Base-by-base conservation (phyloP, 495 filamentous ascomycete species). In the Penicillium arizonense region DNA sequence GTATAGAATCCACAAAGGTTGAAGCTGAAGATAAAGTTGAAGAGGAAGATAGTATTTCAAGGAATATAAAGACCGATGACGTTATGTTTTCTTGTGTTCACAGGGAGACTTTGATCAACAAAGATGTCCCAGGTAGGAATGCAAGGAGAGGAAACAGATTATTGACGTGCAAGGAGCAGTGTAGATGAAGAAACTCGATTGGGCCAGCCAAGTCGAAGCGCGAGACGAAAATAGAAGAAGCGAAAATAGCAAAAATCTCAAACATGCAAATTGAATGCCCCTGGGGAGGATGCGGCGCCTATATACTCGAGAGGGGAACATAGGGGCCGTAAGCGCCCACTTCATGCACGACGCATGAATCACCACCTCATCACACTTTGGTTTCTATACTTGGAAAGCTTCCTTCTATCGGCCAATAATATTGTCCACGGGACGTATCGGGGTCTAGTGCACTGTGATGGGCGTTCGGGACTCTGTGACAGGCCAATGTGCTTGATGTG, bases 171-270 rank as follows among this genome's bases (percentile, higher is more conserved):
- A 62, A 30, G 58, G 52, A 57, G 56, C 58, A 51, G 46, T 39
- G 55, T 40, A 56, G 47, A 39, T 50, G 51, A 50, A 55, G 40
- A 43, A 18, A 45, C 34, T 61, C 59, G 66, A 64, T 59, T 76
- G 73, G 73, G 62, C 73, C 73, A 72, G 73, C 72, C 70, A 74
- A 70, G 39, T 65, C 63, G 65, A 68, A 72, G 59, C 60, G 65
- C 55, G 44, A 55, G 54, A 70, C 61, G 55, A 70, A 71, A 74
- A 72, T 71, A 75, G 64, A 71, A 44, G 28, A 56, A 54, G 50
- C 57, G 50, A 59, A 68, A 67, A 63, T 59, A 68, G 58, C 6
- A 57, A 64, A 61, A 63, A 61, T 57, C 54, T 64, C 55, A 75
- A 72, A 69, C 67, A 54, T 65, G 54, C 46, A 60, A 61, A 53